Evolutionary conservation across 306 rosid genomes (phyloP).

Genomic region (Dryas octopetala): DNA sequence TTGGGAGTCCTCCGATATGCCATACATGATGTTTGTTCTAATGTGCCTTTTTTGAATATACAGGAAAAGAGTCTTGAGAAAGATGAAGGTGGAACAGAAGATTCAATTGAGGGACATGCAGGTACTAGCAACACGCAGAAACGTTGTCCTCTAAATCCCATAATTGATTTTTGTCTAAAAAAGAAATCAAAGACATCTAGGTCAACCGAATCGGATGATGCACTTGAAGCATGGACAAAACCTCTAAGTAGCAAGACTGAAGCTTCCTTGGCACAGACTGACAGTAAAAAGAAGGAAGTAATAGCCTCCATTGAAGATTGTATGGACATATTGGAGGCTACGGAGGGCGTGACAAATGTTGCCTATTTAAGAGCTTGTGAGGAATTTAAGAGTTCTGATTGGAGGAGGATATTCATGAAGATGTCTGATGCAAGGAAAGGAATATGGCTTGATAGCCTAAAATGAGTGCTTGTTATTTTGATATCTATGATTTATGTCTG

Average conservation of each 20-base stretch:
- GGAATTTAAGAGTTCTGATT: constrained; percentile 3
- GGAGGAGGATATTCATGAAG: constrained; percentile 11
- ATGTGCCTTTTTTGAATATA: not conserved
- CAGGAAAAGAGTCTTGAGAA: not conserved
- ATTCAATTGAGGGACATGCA: not conserved
- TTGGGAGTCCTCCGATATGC: too few species aligned
- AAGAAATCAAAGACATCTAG: not conserved
- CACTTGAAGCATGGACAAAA: not conserved
- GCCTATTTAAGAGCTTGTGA: constrained; percentile 4
- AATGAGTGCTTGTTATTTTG: not conserved
- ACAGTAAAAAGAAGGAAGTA: not conserved
- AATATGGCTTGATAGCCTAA: not conserved
- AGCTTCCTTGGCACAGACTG: not conserved
- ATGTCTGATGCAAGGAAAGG: constrained; percentile 11
- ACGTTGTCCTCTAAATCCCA: too few species aligned
- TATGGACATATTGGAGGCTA: constrained; percentile 5
- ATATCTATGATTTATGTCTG: too few species aligned
- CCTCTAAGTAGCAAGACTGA: not conserved
- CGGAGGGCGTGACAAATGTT: not conserved
- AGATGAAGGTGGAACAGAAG: not conserved
- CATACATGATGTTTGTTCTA: too few species aligned
- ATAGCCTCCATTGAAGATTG: not conserved
- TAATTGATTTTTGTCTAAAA: too few species aligned
- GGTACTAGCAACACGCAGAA: not conserved
- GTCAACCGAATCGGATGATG: not conserved